phyloP scores from a whole-genome alignment of 1,284 basidiomycete species.

The Moesziomyces globuligerus region DNA sequence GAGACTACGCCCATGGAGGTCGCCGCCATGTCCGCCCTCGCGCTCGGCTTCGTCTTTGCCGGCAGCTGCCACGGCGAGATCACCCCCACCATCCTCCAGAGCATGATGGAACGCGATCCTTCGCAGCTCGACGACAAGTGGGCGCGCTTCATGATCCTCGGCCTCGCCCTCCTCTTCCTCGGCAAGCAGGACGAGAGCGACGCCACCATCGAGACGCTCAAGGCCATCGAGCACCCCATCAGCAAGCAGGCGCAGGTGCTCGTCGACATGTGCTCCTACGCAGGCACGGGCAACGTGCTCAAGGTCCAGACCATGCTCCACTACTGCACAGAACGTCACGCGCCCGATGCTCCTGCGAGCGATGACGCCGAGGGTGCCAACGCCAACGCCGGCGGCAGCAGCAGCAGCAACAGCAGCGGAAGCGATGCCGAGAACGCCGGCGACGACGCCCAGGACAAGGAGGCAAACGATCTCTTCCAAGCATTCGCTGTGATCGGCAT shows the following conservation, averaged over 20 bases:
- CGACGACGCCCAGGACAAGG: constrained; percentile 69
- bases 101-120: constrained; percentile 76
- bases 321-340: constrained; percentile 89
- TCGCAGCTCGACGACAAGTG: constrained; percentile 74
- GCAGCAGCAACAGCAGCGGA: constrained; percentile 69
- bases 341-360: constrained; percentile 68
- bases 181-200: constrained; percentile 77
- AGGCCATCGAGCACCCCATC: constrained; percentile 92
- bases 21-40: constrained; percentile 82
- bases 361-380: constrained; percentile 56
- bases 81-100: constrained; percentile 87
- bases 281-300: constrained; percentile 94
- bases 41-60: constrained; percentile 94
- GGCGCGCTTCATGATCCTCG: constrained; percentile 89
- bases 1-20: constrained; percentile 81
- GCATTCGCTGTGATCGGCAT: constrained; percentile 94
- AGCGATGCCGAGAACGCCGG: constrained; percentile 39
- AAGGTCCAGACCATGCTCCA: constrained; percentile 93
- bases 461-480: constrained; percentile 85
- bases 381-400: constrained; percentile 32
- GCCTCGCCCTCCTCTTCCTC: constrained; percentile 89
- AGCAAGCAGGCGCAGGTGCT: constrained; percentile 90
- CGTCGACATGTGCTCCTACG: constrained; percentile 93
- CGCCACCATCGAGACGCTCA: constrained; percentile 92
- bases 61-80: constrained; percentile 95